phyloP scores from a whole-genome alignment of 169 alveolate species.

The Plasmodium falciparum region DNA sequence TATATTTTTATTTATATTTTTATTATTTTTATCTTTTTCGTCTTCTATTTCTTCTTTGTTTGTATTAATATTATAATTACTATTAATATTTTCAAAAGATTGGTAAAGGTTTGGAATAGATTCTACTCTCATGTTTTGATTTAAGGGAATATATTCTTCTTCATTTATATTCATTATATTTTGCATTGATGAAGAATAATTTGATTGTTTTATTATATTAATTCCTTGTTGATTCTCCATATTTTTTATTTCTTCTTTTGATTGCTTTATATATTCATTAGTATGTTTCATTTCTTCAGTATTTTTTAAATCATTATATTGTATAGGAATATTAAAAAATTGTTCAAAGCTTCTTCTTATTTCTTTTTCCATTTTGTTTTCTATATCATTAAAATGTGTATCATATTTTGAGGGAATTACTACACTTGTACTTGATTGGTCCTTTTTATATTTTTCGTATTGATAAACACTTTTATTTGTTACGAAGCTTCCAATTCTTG shows the following conservation, averaged over 20 bases:
- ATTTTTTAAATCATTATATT: not conserved
- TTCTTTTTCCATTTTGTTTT: slow-evolving; percentile 38
- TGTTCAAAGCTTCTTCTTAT: slow-evolving; percentile 55
- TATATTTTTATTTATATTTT: not conserved
- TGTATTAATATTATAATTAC: not conserved
- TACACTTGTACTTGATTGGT: too few relatives aligned
- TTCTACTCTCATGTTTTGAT: not conserved
- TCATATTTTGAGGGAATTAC: too few relatives aligned
- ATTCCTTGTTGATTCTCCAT: not conserved
- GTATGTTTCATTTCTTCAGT: not conserved
- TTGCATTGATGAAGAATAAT: too few relatives aligned
- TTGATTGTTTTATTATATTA: too few relatives aligned
- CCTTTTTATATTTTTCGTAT: too few relatives aligned
- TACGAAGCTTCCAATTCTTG: too few relatives aligned
- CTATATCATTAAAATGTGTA: slow-evolving; percentile 1
- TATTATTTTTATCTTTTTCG: not conserved
- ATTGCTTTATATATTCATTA: not conserved
- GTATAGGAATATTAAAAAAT: slow-evolving; percentile 1
- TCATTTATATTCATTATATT: not conserved
- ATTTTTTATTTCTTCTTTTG: slow-evolving; percentile 3
- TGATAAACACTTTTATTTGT: too few relatives aligned
- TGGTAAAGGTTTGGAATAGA: slow-evolving; percentile 15
- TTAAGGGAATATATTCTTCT: not conserved
- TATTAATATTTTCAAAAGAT: slow-evolving; percentile 10
- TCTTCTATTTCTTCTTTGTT: not conserved